phyloP scores from a whole-genome alignment of 1,284 basidiomycete species.

The Lentinula novae-zelandiae region DNA sequence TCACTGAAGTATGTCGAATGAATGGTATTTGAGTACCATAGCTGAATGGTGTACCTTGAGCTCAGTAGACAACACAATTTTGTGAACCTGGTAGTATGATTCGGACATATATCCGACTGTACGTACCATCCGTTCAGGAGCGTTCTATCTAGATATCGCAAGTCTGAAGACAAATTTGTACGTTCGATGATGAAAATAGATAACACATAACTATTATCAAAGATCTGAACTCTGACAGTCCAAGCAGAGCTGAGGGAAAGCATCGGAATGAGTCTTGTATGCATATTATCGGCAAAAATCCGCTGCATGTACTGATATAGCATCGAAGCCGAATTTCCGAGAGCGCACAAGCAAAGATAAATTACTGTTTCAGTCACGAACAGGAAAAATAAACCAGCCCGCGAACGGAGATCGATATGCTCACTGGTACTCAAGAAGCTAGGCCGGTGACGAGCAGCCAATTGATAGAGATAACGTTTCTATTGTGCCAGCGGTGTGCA shows the following conservation, averaged over 20 bases:
- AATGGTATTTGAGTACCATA: neutral
- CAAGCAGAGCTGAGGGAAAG: neutral
- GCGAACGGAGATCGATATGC: neutral
- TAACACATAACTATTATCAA: neutral
- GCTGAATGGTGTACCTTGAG: neutral
- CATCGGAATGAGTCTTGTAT: neutral
- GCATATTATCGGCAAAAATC: neutral
- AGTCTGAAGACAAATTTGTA: neutral
- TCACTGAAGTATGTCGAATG: neutral
- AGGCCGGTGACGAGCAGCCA: neutral
- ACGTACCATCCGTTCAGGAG: neutral
- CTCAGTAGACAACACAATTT: neutral
- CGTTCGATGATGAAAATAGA: neutral
- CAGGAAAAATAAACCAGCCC: neutral
- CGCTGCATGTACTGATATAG: neutral
- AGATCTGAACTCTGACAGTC: too few species aligned
- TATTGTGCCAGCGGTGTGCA: neutral
- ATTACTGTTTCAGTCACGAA: neutral
- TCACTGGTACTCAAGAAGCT: too few species aligned
- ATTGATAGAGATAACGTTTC: neutral
- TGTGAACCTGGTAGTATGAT: neutral
- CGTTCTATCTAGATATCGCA: neutral
- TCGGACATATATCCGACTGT: conserved; percentile 1
- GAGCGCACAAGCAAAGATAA: neutral
- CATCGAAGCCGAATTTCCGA: neutral